Evolutionary conservation across 192 early-diverging fungal genomes (phyloP).

Genomic region (Coemansia sp.): DNA sequence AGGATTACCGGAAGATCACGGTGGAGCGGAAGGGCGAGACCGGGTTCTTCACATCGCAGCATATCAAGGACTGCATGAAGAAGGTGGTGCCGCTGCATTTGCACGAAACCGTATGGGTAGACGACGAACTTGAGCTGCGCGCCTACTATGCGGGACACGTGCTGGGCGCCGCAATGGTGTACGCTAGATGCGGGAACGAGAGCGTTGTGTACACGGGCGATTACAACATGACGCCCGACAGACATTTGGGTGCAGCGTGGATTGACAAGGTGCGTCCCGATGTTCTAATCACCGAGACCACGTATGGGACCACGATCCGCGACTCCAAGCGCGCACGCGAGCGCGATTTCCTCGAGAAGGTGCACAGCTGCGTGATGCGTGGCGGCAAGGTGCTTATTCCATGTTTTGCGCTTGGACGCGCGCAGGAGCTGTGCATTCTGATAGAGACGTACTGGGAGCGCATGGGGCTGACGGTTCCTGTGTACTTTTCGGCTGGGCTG

Average conservation of each 20-base stretch:
- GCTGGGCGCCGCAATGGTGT: conserved; percentile 96
- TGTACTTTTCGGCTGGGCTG: conserved; percentile 94
- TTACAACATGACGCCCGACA: conserved; percentile 88
- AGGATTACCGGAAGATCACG: conserved; percentile 92
- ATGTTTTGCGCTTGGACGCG: conserved; percentile 96
- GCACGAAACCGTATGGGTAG: conserved; percentile 80
- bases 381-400: conserved; percentile 94
- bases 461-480: conserved; percentile 83
- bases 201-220: conserved; percentile 86
- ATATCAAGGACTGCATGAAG: conserved; percentile 92
- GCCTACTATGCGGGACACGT: conserved; percentile 98
- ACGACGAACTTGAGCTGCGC: conserved; percentile 78
- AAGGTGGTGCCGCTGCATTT: conserved; percentile 89
- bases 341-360: conserved; percentile 89
- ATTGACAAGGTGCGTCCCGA: conserved; percentile 91
- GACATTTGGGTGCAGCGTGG: conserved; percentile 94
- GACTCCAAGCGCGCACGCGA: conserved; percentile 92
- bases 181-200: conserved; percentile 68
- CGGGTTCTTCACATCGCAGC: conserved; percentile 82
- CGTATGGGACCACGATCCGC: conserved; percentile 95
- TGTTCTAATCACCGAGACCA: conserved; percentile 93
- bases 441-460: conserved; percentile 95
- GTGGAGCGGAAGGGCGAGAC: conserved; percentile 87
- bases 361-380: conserved; percentile 70
- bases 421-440: conserved; percentile 96